These are phyloP conservation scores for Gentiana macrophylla DNA, from an alignment of 257 asterid species.

Conservation along the genomic window DNA sequence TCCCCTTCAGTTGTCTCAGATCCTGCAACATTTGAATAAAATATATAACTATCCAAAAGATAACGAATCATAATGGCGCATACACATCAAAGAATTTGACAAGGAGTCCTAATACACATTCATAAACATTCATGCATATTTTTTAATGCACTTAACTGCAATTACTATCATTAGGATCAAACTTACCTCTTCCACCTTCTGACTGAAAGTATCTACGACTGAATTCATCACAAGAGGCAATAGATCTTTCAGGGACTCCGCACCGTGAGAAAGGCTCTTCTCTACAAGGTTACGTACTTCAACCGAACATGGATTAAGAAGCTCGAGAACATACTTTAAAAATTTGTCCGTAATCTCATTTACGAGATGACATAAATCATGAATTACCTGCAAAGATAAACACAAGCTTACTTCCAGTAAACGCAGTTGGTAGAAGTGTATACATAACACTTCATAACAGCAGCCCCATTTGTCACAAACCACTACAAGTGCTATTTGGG, in stretches of 20 bases:
- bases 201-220: constrained; percentile 60
- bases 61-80: not conserved
- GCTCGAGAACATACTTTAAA: constrained; percentile 55
- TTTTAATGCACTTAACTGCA: too few relatives aligned
- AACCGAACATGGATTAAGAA: constrained; percentile 59
- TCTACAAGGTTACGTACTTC: constrained; percentile 79
- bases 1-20: constrained; percentile 83
- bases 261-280: constrained; percentile 79
- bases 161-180: not conserved
- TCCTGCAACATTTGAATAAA: constrained; percentile 43
- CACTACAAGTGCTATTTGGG: not conserved
- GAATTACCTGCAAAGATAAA: constrained; percentile 48
- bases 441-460: not conserved
- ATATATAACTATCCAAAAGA: not conserved
- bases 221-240: constrained; percentile 62
- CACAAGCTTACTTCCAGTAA: not conserved
- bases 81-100: not conserved
- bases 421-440: not conserved
- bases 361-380: constrained; percentile 56
- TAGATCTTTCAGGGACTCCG: constrained; percentile 54
- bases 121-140: too few relatives aligned
- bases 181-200: constrained; percentile 79
- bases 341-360: constrained; percentile 64
- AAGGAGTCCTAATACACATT: not conserved
- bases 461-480: not conserved